A percentile compares a stretch with the other conserved stretches of the same genome.
These are phyloP conservation scores for Elongisporangium prolatum DNA, from an alignment of 352 stramenopile genomes.

Conservation along the genomic window DNA sequence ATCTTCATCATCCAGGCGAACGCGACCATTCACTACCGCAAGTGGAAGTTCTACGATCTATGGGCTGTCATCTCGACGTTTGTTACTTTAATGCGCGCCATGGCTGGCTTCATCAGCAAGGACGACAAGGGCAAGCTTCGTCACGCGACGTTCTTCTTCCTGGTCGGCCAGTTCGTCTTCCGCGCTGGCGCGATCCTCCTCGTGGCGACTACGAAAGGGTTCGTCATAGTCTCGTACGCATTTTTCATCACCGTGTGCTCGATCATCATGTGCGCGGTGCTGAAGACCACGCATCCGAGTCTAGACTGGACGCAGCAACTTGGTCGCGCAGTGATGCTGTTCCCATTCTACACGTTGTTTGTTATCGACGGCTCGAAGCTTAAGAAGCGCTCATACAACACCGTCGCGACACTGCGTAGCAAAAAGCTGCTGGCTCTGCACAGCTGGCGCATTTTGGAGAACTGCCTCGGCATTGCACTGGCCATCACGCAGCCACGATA, in stretches of 20 bases:
- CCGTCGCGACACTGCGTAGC: conserved; percentile 26
- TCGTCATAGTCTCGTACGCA: conserved; percentile 31
- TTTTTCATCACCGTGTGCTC: conserved; percentile 25
- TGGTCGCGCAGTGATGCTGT: conserved; percentile 44
- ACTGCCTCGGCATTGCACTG: conserved; percentile 32
- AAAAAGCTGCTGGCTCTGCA: conserved; percentile 36
- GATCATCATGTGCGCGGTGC: conserved; percentile 22
- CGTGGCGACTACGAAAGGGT: conserved; percentile 56
- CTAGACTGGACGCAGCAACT: conserved; percentile 26
- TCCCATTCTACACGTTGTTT: conserved; percentile 68
- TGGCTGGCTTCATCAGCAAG: conserved; percentile 39
- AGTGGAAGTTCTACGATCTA: conserved; percentile 63
- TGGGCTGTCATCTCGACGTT: conserved; percentile 51
- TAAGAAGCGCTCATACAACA: conserved; percentile 21
- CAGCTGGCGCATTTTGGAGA: conserved; percentile 54
- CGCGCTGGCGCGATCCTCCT: conserved; percentile 54
- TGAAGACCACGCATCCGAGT: conserved; percentile 40
- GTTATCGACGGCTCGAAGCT: conserved; percentile 46
- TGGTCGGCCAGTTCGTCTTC: conserved; percentile 58
- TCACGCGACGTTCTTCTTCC: conserved; percentile 34
- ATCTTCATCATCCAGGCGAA: conserved; percentile 74
- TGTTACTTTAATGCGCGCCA: conserved; percentile 41
- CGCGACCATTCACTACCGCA: conserved; percentile 77
- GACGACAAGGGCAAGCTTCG: conserved; percentile 25
- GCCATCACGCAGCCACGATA: conserved; percentile 40